Conservation (phyloP, 2,329 filamentous ascomycete species). For the Sclerotinia nivalis region DNA sequence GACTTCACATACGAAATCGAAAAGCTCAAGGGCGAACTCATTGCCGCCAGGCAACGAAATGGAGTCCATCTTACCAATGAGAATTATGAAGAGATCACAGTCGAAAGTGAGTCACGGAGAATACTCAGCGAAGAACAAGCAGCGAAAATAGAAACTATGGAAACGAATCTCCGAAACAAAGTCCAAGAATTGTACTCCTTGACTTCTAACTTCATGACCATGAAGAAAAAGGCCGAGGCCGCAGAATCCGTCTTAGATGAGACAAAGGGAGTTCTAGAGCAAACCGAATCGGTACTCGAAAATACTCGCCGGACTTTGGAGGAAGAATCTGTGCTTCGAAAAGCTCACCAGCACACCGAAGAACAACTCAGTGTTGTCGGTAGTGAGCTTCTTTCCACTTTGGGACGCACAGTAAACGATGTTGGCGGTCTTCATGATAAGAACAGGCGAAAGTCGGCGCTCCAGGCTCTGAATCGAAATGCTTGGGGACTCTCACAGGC, state of each 20-base stretch:
- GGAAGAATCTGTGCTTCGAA: slow-evolving; percentile 77
- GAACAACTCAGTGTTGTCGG: slow-evolving; percentile 72
- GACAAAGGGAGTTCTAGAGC: slow-evolving; percentile 78
- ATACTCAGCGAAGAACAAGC: slow-evolving; percentile 91
- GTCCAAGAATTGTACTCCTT: slow-evolving; percentile 87
- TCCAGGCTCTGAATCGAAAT: slow-evolving; percentile 76
- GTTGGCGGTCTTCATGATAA: slow-evolving; percentile 83
- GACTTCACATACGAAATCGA: slow-evolving; percentile 94
- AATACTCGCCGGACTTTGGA: slow-evolving; percentile 74
- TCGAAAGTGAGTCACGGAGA: slow-evolving; percentile 85
- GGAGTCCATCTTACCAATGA: slow-evolving; percentile 92
- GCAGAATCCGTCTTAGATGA: slow-evolving; percentile 72
- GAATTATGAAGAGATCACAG: slow-evolving; percentile 85
- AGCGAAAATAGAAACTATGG: slow-evolving; percentile 89
- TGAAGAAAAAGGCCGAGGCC: slow-evolving; percentile 88
- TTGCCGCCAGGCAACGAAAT: slow-evolving; percentile 88
- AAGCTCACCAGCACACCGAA: slow-evolving; percentile 86
- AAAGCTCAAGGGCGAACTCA: slow-evolving; percentile 89
- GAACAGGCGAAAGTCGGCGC: slow-evolving; percentile 78
- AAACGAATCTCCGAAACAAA: slow-evolving; percentile 87
- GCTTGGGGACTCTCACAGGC: slow-evolving; percentile 76
- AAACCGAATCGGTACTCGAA: slow-evolving; percentile 81
- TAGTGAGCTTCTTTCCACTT: slow-evolving; percentile 71
- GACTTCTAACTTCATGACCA: slow-evolving; percentile 79
- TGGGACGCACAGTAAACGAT: slow-evolving; percentile 76